phyloP scores from a whole-genome alignment of 2,329 filamentous ascomycete genomes.

The Colletotrichum sp. region DNA sequence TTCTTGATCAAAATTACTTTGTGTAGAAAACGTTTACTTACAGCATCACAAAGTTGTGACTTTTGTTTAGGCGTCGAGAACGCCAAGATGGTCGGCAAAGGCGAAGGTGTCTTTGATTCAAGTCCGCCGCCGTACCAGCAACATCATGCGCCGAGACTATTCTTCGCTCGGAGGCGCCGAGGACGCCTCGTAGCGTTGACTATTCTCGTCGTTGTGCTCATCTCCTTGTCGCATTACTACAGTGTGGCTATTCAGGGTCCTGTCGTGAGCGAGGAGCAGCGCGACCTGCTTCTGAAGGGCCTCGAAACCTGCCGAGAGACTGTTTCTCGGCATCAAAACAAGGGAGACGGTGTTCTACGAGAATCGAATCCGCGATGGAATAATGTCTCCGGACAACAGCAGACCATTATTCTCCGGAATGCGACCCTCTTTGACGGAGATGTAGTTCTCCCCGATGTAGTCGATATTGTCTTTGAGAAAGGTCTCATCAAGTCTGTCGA shows the following conservation, averaged over 20 bases:
- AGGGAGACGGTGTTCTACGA: neutral
- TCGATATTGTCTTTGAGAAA: slow-evolving; percentile 41
- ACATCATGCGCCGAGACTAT: neutral
- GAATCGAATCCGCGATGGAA: neutral
- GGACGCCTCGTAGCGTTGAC: neutral
- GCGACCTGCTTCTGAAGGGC: neutral
- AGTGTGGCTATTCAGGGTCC: no score
- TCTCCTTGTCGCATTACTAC: neutral
- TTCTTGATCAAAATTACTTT: neutral
- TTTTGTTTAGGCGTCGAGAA: neutral
- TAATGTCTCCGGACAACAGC: neutral
- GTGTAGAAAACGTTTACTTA: neutral
- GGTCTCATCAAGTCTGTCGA: slow-evolving; percentile 32
- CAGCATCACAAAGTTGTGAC: neutral
- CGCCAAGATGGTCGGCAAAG: neutral
- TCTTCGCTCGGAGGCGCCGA: neutral
- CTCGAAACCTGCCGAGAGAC: neutral
- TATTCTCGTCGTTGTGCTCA: neutral
- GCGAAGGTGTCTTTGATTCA: neutral
- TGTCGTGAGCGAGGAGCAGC: neutral
- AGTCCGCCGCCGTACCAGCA: neutral
- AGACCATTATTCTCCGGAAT: slow-evolving; percentile 37
- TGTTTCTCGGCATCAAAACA: neutral
- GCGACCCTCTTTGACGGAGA: slow-evolving; percentile 48
- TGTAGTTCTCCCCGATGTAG: slow-evolving; percentile 28